Base-by-base conservation (phyloP, 768 basidiomycete species). In the Omphalotus guepiniiformis region DNA sequence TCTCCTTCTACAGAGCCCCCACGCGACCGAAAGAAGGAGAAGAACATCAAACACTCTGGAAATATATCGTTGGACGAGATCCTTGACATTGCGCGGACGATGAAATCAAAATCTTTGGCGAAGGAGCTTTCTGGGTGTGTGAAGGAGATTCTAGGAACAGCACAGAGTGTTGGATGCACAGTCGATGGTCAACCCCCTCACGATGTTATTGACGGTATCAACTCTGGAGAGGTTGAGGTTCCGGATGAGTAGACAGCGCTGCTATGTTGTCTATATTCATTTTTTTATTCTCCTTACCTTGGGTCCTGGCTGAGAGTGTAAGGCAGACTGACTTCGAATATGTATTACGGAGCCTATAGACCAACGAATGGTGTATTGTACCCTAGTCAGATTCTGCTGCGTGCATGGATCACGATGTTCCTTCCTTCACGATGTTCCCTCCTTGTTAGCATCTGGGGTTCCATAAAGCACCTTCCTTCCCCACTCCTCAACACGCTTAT, bases 1-100 rank as follows among this genome's bases (percentile, higher is more conserved):
- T 36, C 16, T 47, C 26, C 15, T 61, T 3, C n/a, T n/a, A n/a
- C 65, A 95, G 95, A 98, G 78, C 93, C 96, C 55, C 93, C 93
- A 58, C 92, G 96, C 62, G 96, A 99, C 75, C 87, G 96, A 56
- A 99, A 99, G 74, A 99, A 99, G 84, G 95, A 99, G 82, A 99
- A 99, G 80, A 99, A 98, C 80, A 96, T 99, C 76, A 97, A 97
- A 72, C 96, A 98, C 80, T 71, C 72, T 53, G 96, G 96, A 51
- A 98, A 97, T 76, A 79, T 99, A 55, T 63, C 93, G 48, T 76
- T 97, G 48, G 93, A 95, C 62, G 92, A 96, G 68, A 93, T 99
- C 63, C 70, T 89, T 64, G 86, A 93, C 55, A 94, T 97, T 67
- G 94, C 95, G 55, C 88, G 96, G 67, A 95, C 83, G 54, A 95